phyloP scores from a whole-genome alignment of 139 green algal species.

The Chlorella sp. region DNA sequence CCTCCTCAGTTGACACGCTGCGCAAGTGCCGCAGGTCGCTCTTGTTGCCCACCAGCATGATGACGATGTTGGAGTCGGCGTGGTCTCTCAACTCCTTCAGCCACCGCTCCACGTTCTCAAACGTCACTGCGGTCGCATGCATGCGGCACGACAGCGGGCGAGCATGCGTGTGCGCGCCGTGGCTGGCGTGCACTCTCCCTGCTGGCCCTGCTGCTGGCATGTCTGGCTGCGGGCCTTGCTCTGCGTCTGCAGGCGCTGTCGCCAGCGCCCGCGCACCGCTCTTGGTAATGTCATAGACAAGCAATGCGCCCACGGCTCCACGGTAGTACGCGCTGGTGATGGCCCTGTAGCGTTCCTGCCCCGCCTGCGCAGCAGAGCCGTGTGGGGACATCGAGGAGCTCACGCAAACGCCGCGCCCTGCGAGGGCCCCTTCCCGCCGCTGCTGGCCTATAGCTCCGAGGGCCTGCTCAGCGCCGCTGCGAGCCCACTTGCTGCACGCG shows the following conservation, averaged over 20 bases:
- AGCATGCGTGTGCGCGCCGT: no score
- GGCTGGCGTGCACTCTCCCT: no score
- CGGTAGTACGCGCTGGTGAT: conserved; percentile 99
- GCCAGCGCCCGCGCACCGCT: conserved; percentile 48
- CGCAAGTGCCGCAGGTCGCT: conserved; percentile 92
- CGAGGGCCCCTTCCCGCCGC: no score
- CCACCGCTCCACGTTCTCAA: conserved; percentile 98
- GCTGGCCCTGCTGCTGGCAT: no score
- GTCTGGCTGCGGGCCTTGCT: no score
- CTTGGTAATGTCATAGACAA: conserved; percentile 99
- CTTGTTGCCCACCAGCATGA: conserved; percentile 99
- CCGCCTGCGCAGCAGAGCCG: no score
- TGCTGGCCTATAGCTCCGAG: no score
- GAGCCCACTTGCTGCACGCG: not conserved
- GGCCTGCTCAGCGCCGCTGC: not conserved
- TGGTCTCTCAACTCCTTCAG: conserved; percentile 98
- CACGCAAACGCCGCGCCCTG: no score
- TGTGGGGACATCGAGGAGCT: no score
- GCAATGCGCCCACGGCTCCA: conserved; percentile 92
- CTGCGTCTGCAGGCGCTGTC: no score
- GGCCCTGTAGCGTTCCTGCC: conserved; percentile 94
- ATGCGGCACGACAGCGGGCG: no score
- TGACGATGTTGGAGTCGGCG: conserved; percentile 97
- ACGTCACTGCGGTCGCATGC: conserved; percentile 70
- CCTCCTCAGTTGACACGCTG: conserved; percentile 87